phyloP scores from a whole-genome alignment of 306 rosid genomes.

The Cucumis sativus region DNA sequence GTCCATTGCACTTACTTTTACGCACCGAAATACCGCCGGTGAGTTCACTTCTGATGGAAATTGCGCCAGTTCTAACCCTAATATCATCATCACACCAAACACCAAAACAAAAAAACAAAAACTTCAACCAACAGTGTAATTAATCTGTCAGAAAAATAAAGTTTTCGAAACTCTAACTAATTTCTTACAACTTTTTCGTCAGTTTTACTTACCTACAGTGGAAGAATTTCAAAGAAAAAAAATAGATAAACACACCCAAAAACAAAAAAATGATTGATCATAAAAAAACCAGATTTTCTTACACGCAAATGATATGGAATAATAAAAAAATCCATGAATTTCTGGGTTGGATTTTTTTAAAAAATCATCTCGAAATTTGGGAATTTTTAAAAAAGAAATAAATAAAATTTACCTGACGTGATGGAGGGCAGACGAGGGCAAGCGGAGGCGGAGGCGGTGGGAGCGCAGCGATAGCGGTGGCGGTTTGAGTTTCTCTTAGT shows the following conservation, averaged over 20 bases:
- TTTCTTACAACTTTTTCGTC: slow-evolving; percentile 24
- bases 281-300: background rate
- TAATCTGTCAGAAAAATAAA: slow-evolving; percentile 7
- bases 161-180: slow-evolving; percentile 8
- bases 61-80: slow-evolving; percentile 89
- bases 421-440: slow-evolving; percentile 51
- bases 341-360: background rate
- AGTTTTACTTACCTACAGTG: slow-evolving; percentile 49
- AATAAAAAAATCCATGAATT: background rate
- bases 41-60: slow-evolving; percentile 83
- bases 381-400: background rate
- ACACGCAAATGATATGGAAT: slow-evolving; percentile 3
- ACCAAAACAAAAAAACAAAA: background rate
- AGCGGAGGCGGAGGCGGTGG: slow-evolving; percentile 9
- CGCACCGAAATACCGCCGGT: slow-evolving; percentile 78
- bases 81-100: background rate
- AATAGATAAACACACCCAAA: background rate
- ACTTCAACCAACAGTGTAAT: background rate
- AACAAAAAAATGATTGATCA: background rate
- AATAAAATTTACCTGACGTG: slow-evolving; percentile 43
- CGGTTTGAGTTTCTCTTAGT: slow-evolving; percentile 33
- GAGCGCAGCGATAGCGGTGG: background rate
- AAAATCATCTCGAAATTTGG: background rate
- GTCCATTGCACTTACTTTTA: slow-evolving; percentile 74
- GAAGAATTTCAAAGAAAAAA: background rate